Conservation (phyloP, 768 basidiomycete species). For the Lactifluus pinguis region DNA sequence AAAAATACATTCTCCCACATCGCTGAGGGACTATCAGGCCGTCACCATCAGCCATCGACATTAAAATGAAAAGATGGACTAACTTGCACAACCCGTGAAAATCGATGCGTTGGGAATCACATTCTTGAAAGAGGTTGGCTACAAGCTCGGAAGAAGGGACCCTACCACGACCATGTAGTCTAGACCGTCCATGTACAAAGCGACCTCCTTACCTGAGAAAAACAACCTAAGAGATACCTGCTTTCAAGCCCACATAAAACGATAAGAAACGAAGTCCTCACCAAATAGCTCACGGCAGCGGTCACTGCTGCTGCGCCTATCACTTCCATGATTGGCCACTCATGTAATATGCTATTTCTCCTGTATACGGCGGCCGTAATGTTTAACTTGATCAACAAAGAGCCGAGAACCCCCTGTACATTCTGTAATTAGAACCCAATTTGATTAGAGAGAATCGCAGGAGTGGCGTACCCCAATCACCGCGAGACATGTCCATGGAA, state of each 20-base stretch:
- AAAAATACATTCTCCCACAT: conserved; percentile 61
- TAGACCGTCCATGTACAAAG: neutral
- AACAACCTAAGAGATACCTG: conserved; percentile 40
- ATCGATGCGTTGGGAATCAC: conserved; percentile 55
- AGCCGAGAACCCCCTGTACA: conserved; percentile 52
- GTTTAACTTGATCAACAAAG: conserved; percentile 57
- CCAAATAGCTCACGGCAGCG: conserved; percentile 62
- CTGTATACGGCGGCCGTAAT: conserved; percentile 55
- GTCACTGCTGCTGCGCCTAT: conserved; percentile 53
- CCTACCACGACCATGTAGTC: conserved; percentile 25
- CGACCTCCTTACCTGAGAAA: conserved; percentile 42
- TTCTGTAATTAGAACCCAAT: neutral
- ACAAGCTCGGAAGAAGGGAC: conserved; percentile 77
- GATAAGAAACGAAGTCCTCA: conserved; percentile 20
- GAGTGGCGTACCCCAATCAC: conserved; percentile 44
- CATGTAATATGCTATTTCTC: conserved; percentile 41
- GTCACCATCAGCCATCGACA: neutral
- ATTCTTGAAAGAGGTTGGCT: conserved; percentile 76
- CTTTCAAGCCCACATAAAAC: neutral
- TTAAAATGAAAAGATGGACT: conserved; percentile 20
- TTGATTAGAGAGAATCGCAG: neutral
- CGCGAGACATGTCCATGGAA: conserved; percentile 61
- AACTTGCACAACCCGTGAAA: conserved; percentile 79
- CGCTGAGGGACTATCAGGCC: conserved; percentile 44
- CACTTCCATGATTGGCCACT: conserved; percentile 62